Evolutionary conservation across 2,329 filamentous ascomycete genomes (phyloP).

Genomic region (Ceratocystis smalleyi): DNA sequence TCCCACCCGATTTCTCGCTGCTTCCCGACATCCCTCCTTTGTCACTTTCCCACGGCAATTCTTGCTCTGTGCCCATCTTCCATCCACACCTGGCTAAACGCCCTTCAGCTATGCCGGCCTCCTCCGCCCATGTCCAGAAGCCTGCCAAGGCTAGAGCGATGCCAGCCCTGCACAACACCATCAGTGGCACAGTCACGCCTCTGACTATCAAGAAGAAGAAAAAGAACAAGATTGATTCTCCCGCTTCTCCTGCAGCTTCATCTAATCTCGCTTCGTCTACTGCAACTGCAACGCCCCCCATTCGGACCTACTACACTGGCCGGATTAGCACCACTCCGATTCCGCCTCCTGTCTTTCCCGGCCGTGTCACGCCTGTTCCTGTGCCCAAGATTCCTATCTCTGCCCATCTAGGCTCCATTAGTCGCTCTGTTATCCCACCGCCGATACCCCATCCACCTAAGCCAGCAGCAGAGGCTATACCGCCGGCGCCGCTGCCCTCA

Average conservation of each 20-base stretch:
- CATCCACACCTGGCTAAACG: neutral
- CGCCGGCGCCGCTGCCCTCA: neutral
- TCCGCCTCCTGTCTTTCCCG: constrained; percentile 5
- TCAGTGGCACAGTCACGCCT: constrained; percentile 7
- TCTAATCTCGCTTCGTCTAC: neutral
- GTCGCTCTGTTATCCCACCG: neutral
- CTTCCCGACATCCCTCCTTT: no score
- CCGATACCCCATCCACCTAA: neutral
- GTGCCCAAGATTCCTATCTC: neutral
- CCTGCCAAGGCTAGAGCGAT: neutral
- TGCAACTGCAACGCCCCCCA: constrained; percentile 11
- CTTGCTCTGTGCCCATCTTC: no score
- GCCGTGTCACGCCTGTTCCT: constrained; percentile 2
- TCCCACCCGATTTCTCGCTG: no score
- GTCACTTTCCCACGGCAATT: no score
- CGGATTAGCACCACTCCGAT: constrained; percentile 14
- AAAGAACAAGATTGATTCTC: constrained; percentile 6
- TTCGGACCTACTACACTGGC: constrained; percentile 11
- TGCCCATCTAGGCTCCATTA: neutral
- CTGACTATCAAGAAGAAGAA: constrained; percentile 11
- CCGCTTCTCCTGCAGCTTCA: neutral
- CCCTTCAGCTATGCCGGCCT: neutral
- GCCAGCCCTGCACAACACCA: constrained; percentile 1
- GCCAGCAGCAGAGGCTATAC: neutral
- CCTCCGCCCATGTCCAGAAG: neutral